Base-by-base conservation (phyloP, 2,329 filamentous ascomycete species). In the Sarocladiaceae sp. region DNA sequence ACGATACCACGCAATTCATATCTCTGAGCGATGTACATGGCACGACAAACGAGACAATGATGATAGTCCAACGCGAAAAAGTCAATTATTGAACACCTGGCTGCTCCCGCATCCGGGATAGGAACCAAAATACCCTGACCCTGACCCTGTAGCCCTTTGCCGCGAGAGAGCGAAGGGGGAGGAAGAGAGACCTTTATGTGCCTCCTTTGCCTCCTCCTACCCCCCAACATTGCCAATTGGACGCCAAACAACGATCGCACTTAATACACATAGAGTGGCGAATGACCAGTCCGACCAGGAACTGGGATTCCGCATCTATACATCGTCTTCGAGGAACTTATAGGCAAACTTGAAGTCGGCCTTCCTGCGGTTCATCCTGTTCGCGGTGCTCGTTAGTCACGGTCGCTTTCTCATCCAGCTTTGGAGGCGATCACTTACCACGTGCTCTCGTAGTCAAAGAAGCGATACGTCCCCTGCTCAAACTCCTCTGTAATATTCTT, bases 401-500 rank as follows among this genome's bases (percentile, higher is more conserved):
- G 18, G 11, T 51, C 26, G 12, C 7, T 22, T 10, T 23, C 17
- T 8, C 4, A 8, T 40, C 17, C 10, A 40, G 11, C 8, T 40
- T 13, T 22, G 18, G n/a, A n/a, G 17, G 31, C 33, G 26, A 40
- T 18, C 5, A 76, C 88, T 72, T 73, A 97, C 94, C 94, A 99
- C 65, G 94, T 99, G 71, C 90, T 96, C 73, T 99, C 94, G 67
- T 99, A 99, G 72, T 99, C 94, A 70, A 99, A 99, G 77, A 99
- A 99, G 49, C 94, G 86, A 75, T 99, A 99, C 22, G 94, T 99
- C 57, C 94, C 94, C 72, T 99, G 94, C 73, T 99, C 94, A 66
- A 90, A 97, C 72, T 99, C 94, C 70, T 99, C 94, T 0, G 94
- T 97, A 64, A 99, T 99, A 61, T 86, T 92, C 77, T 99, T 99